Base-by-base conservation (phyloP, 192 early-diverging fungal genomes). In the Backusella tarrabulga region DNA sequence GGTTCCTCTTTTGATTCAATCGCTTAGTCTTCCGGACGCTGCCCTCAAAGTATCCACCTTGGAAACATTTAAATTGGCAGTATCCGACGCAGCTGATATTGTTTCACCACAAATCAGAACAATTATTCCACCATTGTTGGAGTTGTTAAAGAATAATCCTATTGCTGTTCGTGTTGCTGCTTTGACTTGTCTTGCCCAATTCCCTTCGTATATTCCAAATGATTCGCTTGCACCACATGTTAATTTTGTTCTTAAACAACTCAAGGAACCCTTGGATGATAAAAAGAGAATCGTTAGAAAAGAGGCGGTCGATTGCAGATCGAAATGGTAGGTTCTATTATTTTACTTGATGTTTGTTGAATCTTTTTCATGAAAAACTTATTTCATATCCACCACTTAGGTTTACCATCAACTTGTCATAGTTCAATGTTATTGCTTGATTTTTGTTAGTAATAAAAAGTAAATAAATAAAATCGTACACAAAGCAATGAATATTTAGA, bases 221-320 rank as follows among this genome's bases (percentile, higher is more conserved):
- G 76, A 90, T 6, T 83, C 87, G 0, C 69, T 97, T 21, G 83
- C 83, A 34, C 90, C 93, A 0, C 87, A 90, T 67, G 92, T 92
- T 80, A 77, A 69, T 19, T 84, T 71, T 74, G 87, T 97, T 9
- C 75, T 96, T 17, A 82, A 85, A 36, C 89, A 90, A 32, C 85
- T 99, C 38, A 82, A 80, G 4, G 75, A 69, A 36, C 85, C 91
- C 0, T 78, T 97, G 73, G 96, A 98, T 83, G 98, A 99, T 80
- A 91, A 81, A 32, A 97, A 97, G 85, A 88, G 96, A 36, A 66
- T 92, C 23, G 98, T 99, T 17, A 87, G 98, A 75, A 84, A 87
- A 66, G 94, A 96, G 77, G 98, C 96, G 0, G 95, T 94, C 6
- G 92, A 95, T 72, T 93, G 94, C 44, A 85, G 95, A 56, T 91